Conservation (phyloP, 148 eudicot genomes). For the Rhododendron ovatum region DNA sequence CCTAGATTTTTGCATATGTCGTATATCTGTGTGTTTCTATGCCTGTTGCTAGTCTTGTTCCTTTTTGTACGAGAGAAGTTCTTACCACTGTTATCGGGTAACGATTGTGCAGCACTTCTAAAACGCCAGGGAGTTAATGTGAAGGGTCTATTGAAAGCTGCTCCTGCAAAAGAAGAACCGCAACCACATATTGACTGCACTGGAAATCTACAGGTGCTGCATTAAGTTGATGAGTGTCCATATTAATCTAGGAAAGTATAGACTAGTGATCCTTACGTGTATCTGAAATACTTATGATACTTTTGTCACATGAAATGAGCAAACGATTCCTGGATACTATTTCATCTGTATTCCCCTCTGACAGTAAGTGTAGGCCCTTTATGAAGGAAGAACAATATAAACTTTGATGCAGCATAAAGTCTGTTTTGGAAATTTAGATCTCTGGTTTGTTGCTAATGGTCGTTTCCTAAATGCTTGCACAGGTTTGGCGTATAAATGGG, state of each 20-base stretch:
- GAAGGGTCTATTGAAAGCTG: constrained; percentile 84
- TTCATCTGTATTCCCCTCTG: background rate
- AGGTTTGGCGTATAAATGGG: constrained; percentile 94
- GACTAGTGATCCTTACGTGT: background rate
- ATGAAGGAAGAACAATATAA: background rate
- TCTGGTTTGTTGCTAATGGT: constrained; percentile 6
- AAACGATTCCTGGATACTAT: background rate
- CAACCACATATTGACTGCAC: constrained; percentile 89
- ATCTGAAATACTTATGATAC: background rate
- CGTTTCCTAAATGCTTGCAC: constrained; percentile 14
- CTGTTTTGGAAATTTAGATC: background rate
- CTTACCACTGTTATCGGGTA: constrained; percentile 11
- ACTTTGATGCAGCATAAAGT: background rate
- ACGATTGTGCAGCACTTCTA: constrained; percentile 64
- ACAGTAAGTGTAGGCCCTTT: background rate
- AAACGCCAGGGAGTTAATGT: constrained; percentile 96
- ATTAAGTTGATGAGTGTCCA: background rate
- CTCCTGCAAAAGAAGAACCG: constrained; percentile 80
- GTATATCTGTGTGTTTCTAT: background rate
- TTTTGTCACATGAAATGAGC: background rate
- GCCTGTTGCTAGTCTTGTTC: background rate
- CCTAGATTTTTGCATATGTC: background rate
- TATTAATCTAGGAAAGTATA: background rate
- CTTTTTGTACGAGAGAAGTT: background rate
- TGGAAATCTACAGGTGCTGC: constrained; percentile 83